phyloP scores from a whole-genome alignment of 306 rosid genomes.

The Prunus salicina region DNA sequence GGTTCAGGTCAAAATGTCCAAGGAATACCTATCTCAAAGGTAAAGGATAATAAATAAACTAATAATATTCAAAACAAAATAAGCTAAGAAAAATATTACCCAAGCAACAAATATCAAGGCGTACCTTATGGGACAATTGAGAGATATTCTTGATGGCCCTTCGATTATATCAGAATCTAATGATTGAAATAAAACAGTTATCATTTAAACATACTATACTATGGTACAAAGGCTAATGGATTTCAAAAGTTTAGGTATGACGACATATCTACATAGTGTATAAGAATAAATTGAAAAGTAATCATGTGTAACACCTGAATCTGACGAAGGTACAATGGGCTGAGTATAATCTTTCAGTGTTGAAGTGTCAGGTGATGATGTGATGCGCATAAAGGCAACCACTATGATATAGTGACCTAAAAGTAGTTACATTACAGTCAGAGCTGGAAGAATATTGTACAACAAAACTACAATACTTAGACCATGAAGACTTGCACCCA shows the following conservation, averaged over 20 bases:
- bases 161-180: slow-evolving; percentile 79
- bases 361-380: slow-evolving; percentile 39
- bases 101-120: slow-evolving; percentile 26
- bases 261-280: background rate
- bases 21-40: background rate
- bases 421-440: slow-evolving; percentile 29
- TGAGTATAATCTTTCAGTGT: slow-evolving; percentile 63
- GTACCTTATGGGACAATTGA: slow-evolving; percentile 98
- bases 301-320: slow-evolving; percentile 51
- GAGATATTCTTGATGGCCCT: slow-evolving; percentile 88
- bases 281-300: background rate
- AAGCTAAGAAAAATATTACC: background rate
- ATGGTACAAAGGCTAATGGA: background rate
- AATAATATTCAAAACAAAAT: background rate
- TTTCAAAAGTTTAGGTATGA: background rate
- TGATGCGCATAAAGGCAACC: slow-evolving; percentile 63
- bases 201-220: slow-evolving; percentile 10
- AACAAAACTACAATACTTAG: slow-evolving; percentile 26
- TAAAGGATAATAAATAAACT: background rate
- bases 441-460: slow-evolving; percentile 18
- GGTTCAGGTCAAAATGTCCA: background rate
- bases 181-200: background rate
- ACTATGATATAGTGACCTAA: slow-evolving; percentile 74
- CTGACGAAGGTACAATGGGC: slow-evolving; percentile 42
- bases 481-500: slow-evolving; percentile 18